Conservation (phyloP, 2,329 filamentous ascomycete species). For the Botrytis paeoniae region DNA sequence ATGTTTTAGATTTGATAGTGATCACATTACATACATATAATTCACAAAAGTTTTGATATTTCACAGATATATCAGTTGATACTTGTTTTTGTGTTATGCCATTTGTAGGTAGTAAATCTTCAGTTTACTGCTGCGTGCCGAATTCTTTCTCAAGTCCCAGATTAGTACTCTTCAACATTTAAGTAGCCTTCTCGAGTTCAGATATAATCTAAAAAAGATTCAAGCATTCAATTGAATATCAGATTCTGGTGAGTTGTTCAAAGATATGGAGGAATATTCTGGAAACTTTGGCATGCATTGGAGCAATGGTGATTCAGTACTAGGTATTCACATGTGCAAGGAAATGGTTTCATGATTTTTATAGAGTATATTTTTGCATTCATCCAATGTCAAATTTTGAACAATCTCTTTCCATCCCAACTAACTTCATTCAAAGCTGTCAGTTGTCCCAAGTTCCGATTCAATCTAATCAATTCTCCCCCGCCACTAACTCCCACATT, state of each 20-base stretch:
- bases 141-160: neutral
- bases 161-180: neutral
- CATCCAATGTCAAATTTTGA: neutral
- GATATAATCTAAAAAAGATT: neutral
- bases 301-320: too few species aligned
- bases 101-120: neutral
- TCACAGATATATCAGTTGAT: neutral
- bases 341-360: neutral
- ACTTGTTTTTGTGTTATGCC: neutral
- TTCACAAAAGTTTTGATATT: neutral
- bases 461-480: neutral
- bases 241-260: neutral
- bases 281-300: neutral
- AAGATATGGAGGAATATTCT: neutral
- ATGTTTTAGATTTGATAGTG: slow-evolving; percentile 10
- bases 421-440: neutral
- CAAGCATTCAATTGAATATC: neutral
- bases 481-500: neutral
- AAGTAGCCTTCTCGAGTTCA: neutral
- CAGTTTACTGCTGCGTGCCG: neutral
- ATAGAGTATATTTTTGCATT: neutral
- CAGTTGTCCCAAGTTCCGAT: neutral
- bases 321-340: neutral
- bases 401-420: neutral
- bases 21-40: neutral